Base-by-base conservation (phyloP, 805 yeast species). In the Spathaspora sp. region DNA sequence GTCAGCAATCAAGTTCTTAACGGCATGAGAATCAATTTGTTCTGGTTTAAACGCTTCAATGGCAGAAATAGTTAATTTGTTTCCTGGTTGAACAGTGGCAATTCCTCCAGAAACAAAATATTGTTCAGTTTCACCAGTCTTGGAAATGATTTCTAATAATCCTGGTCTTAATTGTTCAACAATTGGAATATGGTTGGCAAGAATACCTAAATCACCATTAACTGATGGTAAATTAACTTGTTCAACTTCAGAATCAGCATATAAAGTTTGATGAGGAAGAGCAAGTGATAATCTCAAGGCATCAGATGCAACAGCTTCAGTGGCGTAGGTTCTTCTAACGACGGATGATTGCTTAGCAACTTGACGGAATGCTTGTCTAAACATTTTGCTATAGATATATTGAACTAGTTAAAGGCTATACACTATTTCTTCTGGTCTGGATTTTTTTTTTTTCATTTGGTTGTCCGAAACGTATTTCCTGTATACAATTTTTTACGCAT, bases 161-260 rank as follows among this genome's bases (percentile, higher is more conserved):
- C 99, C 99, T 63, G 99, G 97, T 67, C 85, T 82, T 70, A 94
- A 85, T 81, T 94, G 96, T 78, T 94, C 98, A 58, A 93, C 90
- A 64, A 88, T 83, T 65, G 99, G 98, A 66, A 94, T 97, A 84
- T 94, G 99, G 79, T 89, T 87, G 63, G 98, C 97, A 68, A 94
- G 79, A 60, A 94, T 83, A 89, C 99, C 99, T 75, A 93, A 83
- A 69, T 89, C 96, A 72, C 99, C 99, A 60, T 94, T 85, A 65
- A 86, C 80, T 58, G 97, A 96, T 67, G 99, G 99, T 61, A 94
- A 80, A 78, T 94, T 94, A 62, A 94, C 98, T 80, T 94, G 79
- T 60, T 72, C 69, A 50, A 75, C 79, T 63, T 73, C 78, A 90
- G 66, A 68, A 50, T 81, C 81, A 49, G 82, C 64, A 69, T 76